These are phyloP conservation scores for Oenanthe javanica DNA, from an alignment of 140 eudicot genomes.

Conservation along the genomic window DNA sequence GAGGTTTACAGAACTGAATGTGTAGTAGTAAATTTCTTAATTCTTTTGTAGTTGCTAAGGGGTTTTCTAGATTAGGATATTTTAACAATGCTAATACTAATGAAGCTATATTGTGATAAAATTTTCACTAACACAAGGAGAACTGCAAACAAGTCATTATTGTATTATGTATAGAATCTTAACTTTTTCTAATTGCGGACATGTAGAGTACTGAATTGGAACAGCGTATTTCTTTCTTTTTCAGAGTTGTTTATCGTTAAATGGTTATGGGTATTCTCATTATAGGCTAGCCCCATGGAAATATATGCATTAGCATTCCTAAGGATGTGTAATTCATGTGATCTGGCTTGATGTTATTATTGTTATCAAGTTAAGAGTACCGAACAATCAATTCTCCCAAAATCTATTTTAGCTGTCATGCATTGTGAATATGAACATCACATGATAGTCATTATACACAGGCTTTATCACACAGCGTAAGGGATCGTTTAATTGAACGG, in stretches of 20 bases:
- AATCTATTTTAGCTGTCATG: neutral
- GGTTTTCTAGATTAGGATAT: neutral
- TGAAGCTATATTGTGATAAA: neutral
- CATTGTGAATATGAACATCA: neutral
- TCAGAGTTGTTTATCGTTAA: neutral
- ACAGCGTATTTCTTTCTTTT: neutral
- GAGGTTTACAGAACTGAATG: neutral
- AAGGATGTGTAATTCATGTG: neutral
- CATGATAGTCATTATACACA: slow-evolving; percentile 10
- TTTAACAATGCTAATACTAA: neutral
- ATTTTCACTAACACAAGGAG: neutral
- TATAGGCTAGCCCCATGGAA: neutral
- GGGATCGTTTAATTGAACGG: slow-evolving; percentile 55
- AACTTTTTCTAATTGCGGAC: neutral
- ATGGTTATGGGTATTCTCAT: neutral
- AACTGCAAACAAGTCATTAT: neutral
- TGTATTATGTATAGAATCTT: neutral
- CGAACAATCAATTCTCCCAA: neutral
- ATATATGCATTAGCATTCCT: neutral
- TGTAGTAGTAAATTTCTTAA: neutral
- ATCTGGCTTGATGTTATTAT: neutral
- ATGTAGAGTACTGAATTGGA: neutral
- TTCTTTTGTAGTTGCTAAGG: neutral
- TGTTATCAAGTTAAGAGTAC: neutral
- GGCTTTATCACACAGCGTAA: slow-evolving; percentile 60